These are phyloP conservation scores for Dendrostoma leiphaemia DNA, from an alignment of 2,329 filamentous ascomycete species.

Conservation along the genomic window DNA sequence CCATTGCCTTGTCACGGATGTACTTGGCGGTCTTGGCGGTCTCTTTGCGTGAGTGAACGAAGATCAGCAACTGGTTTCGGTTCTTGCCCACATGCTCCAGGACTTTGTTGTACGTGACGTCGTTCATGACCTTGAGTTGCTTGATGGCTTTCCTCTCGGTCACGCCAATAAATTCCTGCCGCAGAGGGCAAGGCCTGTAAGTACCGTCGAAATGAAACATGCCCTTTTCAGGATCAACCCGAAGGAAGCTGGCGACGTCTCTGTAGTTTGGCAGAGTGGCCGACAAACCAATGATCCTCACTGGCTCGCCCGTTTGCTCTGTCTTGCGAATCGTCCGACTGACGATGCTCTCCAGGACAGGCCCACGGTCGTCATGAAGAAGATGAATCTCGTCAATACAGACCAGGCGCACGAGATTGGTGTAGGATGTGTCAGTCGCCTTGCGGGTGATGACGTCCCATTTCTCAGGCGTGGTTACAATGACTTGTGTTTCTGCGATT, in stretches of 20 bases:
- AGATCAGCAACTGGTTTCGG: conserved; percentile 97
- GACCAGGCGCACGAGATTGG: conserved; percentile 90
- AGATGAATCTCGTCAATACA: conserved; percentile 99
- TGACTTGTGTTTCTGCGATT: conserved; percentile 95
- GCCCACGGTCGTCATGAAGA: conserved; percentile 94
- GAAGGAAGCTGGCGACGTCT: conserved; percentile 92
- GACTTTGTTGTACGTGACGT: conserved; percentile 96
- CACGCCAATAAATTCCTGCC: conserved; percentile 95
- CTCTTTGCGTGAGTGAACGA: conserved; percentile 97
- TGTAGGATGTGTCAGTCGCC: conserved; percentile 94
- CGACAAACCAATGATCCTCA: conserved; percentile 87
- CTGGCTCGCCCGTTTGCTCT: conserved; percentile 90
- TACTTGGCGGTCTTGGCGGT: conserved; percentile 97
- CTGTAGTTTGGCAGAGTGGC: conserved; percentile 95
- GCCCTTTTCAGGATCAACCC: conserved; percentile 80
- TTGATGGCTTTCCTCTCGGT: conserved; percentile 99
- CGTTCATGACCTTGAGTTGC: conserved; percentile 98
- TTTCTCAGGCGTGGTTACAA: conserved; percentile 97
- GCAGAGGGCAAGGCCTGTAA: conserved; percentile 88
- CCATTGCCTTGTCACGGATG: conserved; percentile 94
- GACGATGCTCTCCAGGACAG: conserved; percentile 95
- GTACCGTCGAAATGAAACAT: conserved; percentile 96
- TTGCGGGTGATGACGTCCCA: conserved; percentile 99
- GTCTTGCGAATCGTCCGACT: conserved; percentile 88
- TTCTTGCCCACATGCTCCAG: conserved; percentile 92